Percentiles rank a stretch among this genome's conserved stretches.
These are phyloP conservation scores for Kodamaea fukazawae DNA, from an alignment of 805 yeast species.

Conservation along the genomic window DNA sequence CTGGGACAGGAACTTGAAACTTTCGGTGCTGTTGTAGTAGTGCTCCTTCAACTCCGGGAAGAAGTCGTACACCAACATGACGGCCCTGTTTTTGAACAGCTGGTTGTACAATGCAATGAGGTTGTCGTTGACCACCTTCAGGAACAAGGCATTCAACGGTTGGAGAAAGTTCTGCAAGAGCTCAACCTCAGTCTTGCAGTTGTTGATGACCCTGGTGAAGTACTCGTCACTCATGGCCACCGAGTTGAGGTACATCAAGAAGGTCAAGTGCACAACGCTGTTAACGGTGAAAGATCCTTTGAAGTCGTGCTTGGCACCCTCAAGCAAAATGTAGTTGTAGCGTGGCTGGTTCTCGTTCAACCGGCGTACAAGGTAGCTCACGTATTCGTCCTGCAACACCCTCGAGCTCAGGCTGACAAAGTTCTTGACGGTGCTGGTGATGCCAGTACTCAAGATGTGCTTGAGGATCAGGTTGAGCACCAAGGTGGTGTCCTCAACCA, in stretches of 20 bases:
- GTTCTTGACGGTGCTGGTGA: constrained; percentile 50
- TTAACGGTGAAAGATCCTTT: constrained; percentile 22
- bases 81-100: constrained; percentile 43
- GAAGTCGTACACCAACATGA: constrained; percentile 44
- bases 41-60: constrained; percentile 26
- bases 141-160: constrained; percentile 20
- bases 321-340: constrained; percentile 31
- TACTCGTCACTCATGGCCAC: constrained; percentile 62
- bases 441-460: constrained; percentile 71
- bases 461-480: constrained; percentile 66
- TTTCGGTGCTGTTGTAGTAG: constrained; percentile 14
- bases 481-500: constrained; percentile 80
- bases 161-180: constrained; percentile 22
- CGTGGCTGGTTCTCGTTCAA: constrained; percentile 41
- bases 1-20: constrained; percentile 50
- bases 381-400: constrained; percentile 61
- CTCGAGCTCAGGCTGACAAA: constrained; percentile 56
- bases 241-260: constrained; percentile 69
- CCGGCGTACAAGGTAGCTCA: constrained; percentile 41
- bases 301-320: constrained; percentile 34
- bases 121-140: constrained; percentile 30
- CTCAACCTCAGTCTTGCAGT: constrained; percentile 26
- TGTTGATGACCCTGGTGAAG: constrained; percentile 50
- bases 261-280: constrained; percentile 25
- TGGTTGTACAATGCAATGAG: constrained; percentile 48